Base-by-base conservation (phyloP, 306 rosid species). In the Ochetophila trinervis region DNA sequence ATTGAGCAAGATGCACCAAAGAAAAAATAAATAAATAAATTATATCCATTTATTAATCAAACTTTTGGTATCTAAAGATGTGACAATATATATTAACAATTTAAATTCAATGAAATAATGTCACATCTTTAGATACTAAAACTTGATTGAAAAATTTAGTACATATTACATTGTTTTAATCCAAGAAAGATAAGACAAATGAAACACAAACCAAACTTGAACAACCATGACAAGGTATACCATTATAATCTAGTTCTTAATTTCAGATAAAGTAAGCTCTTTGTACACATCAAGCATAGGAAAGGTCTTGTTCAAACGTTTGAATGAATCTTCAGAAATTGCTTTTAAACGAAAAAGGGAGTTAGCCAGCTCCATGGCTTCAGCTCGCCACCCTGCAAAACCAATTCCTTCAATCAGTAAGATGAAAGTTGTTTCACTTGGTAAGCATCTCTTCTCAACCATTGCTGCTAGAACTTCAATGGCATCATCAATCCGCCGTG, bases 331-430 rank as follows among this genome's bases (percentile, higher is more conserved):
- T 47, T 83, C 77, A 56, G 84, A 78, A 68, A 92, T 80, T 27
- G 82, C 96, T 12, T 67, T 57, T 55, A 83, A 45, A 54, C 74
- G 60, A 69, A 57, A 58, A 53, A 89, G 91, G 21, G 86, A 78
- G 60, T 80, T 75, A 23, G 95, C 96, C 51, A 87, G 72, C 72
- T 85, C 91, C 85, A 87, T 78, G 0, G 96, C 90, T 8, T 89
- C 87, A 57, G 57, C 71, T 82, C 83, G 73, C 88, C 90, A 87
- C 44, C 98, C 98, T 13, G 92, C 95, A 60, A 73, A 89, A 44
- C 87, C 87, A 54, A 92, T 72, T 70, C 98, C 98, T 78, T 89
- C 85, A 2, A 89, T 53, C 80, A 92, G 71, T 55, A 89, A 47
- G 16, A 67, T 69, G 70, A 82, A 92, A 6, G 91, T 85, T 21